Conservation (phyloP, 2,329 filamentous ascomycete genomes). For the Xylariales sp. region DNA sequence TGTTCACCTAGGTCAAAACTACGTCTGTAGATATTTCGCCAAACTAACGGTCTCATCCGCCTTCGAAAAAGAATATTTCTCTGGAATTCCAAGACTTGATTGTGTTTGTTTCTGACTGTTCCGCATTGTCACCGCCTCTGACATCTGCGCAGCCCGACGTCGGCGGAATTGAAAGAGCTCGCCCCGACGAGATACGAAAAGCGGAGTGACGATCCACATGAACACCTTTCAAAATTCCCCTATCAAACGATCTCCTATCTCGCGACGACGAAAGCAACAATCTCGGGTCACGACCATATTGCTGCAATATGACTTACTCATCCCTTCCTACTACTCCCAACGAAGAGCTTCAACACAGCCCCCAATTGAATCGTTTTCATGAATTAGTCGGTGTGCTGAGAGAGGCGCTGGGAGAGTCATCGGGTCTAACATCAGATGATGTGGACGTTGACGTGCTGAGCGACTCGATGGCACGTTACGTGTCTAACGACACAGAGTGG, state of each 20-base stretch:
- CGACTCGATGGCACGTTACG: slow-evolving; percentile 69
- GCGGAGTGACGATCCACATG: slow-evolving; percentile 1
- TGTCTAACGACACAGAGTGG: slow-evolving; percentile 68
- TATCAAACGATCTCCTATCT: too few species aligned
- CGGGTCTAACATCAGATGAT: slow-evolving; percentile 76
- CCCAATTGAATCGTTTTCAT: slow-evolving; percentile 52
- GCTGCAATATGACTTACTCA: slow-evolving; percentile 3
- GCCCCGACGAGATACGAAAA: slow-evolving; percentile 6
- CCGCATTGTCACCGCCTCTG: neutral
- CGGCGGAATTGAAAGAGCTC: neutral
- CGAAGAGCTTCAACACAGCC: neutral
- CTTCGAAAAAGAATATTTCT: neutral
- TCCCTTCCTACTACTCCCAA: slow-evolving; percentile 1
- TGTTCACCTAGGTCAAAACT: slow-evolving; percentile 1
- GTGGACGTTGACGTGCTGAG: slow-evolving; percentile 71
- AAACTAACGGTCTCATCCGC: too few species aligned
- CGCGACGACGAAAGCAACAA: slow-evolving; percentile 3
- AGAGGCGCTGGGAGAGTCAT: slow-evolving; percentile 69
- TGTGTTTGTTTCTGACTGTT: neutral
- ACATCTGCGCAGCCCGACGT: slow-evolving; percentile 1
- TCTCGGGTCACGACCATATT: neutral
- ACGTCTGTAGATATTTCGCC: neutral
- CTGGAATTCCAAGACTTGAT: neutral
- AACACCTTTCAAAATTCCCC: neutral
- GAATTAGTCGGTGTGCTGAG: slow-evolving; percentile 70